Evolutionary conservation across 495 filamentous ascomycete species (phyloP), one percentile per base, ranked within the genome.

Genomic region (Penicillium diatomitis): DNA sequence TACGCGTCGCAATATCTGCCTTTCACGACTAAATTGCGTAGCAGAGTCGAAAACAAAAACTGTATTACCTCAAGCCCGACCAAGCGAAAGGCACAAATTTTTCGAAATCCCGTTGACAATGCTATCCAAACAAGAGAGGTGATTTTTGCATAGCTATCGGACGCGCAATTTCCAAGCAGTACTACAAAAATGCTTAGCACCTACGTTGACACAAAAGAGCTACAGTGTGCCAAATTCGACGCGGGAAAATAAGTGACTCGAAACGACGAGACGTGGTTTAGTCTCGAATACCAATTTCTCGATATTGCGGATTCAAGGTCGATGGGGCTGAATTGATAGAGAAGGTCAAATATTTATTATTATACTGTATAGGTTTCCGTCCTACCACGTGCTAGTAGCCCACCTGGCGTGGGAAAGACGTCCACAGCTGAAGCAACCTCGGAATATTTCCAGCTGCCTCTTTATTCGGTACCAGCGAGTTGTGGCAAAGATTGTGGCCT

Each of bases 171-270:
- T n/a, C n/a, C n/a, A n/a, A n/a, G n/a, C n/a, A n/a, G n/a, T n/a
- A n/a, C n/a, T n/a, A n/a, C n/a, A n/a, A n/a, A n/a, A n/a, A n/a
- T n/a, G n/a, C n/a, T n/a, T n/a, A n/a, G n/a, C n/a, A n/a, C n/a
- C n/a, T n/a, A n/a, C n/a, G n/a, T 63, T 38, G 66, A 72, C 33
- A 69, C 68, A 31, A 56, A 65, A 40, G 59, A 74, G 49, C 62
- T 63, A n/a, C 49, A 54, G 49, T 20, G 78, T 73, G 61, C 90
- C 88, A 61, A 89, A 92, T 41, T 80, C 57, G 54, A 86, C 69
- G 43, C 84, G 72, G 41, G 89, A 83, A 53, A 59, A 41, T 7
- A 41, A 12, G 10, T 41, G 5, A 62, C 46, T 47, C 48, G 38
- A 30, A 55, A 57, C 52, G 53, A 52, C 43, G 49, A 51, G 44